Conservation (phyloP, 2,329 filamentous ascomycete species). For the Venturia effusa region DNA sequence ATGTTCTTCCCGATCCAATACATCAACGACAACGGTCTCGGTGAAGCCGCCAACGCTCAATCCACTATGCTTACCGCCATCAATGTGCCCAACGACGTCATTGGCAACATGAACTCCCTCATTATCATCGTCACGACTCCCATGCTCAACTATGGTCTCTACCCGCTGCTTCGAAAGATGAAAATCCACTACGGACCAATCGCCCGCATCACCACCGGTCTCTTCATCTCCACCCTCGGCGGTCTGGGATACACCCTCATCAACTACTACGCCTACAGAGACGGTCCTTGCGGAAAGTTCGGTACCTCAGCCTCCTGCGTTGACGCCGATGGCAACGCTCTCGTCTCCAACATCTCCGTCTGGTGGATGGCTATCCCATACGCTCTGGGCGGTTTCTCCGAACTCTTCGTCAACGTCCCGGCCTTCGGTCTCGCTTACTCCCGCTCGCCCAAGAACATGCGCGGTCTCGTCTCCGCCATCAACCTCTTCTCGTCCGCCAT, state of each 20-base stretch:
- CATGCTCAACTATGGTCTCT: conserved; percentile 39
- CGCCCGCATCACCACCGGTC: conserved; percentile 40
- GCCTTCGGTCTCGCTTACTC: conserved; percentile 44
- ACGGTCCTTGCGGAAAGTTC: neutral
- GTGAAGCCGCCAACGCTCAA: neutral
- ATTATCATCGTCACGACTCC: conserved; percentile 38
- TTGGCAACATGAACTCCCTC: conserved; percentile 40
- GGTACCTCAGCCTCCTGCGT: conserved; percentile 1
- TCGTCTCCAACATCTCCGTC: conserved; percentile 4
- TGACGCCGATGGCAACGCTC: neutral
- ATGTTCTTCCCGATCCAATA: conserved; percentile 23
- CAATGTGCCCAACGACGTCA: conserved; percentile 40
- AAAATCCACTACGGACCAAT: conserved; percentile 38
- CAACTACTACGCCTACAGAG: conserved; percentile 8
- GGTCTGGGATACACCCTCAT: conserved; percentile 1
- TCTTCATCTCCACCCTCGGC: conserved; percentile 38
- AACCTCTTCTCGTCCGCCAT: conserved; percentile 39
- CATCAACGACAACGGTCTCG: conserved; percentile 1
- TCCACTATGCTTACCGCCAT: conserved; percentile 15
- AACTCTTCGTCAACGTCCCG: conserved; percentile 36
- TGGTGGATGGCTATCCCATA: conserved; percentile 10
- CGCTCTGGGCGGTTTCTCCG: conserved; percentile 6
- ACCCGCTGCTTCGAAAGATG: conserved; percentile 32
- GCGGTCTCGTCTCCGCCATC: conserved; percentile 39
- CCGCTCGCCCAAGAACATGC: conserved; percentile 40